phyloP scores from a whole-genome alignment of 768 basidiomycete species.

The Tremella yokohamensis region DNA sequence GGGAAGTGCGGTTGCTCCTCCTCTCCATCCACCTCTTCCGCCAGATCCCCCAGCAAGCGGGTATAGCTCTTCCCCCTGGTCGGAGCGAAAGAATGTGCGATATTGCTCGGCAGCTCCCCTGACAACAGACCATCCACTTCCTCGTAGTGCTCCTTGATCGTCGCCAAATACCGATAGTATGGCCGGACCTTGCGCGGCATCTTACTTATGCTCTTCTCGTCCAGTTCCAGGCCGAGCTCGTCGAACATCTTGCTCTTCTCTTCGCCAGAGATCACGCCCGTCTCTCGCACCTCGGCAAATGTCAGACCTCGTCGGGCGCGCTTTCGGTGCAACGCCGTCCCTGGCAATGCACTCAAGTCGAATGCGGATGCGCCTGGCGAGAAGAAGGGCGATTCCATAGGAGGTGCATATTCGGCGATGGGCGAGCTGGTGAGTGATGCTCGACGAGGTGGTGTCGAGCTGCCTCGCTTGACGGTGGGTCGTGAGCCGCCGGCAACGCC shows the following conservation, averaged over 20 bases:
- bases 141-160: conserved; percentile 34
- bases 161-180: conserved; percentile 45
- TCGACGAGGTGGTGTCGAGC: neutral
- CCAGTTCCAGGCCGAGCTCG: conserved; percentile 23
- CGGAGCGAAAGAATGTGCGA: conserved; percentile 39
- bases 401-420: neutral
- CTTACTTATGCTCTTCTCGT: conserved; percentile 40
- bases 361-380: conserved; percentile 4
- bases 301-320: conserved; percentile 28
- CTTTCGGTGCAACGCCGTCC: neutral
- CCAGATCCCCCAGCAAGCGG: neutral
- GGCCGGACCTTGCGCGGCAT: conserved; percentile 40
- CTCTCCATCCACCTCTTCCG: conserved; percentile 1
- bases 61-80: conserved; percentile 10
- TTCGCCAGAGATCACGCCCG: conserved; percentile 18
- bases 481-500: neutral
- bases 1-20: neutral
- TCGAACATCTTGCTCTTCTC: conserved; percentile 31
- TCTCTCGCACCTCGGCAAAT: conserved; percentile 32
- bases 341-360: neutral
- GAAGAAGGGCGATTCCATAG: neutral
- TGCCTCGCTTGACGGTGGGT: conserved; percentile 1
- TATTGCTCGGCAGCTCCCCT: conserved; percentile 39
- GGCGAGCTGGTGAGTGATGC: neutral
- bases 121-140: conserved; percentile 47